phyloP scores from a whole-genome alignment of 2,329 filamentous ascomycete genomes.

The Pyrenochaeta sp. region DNA sequence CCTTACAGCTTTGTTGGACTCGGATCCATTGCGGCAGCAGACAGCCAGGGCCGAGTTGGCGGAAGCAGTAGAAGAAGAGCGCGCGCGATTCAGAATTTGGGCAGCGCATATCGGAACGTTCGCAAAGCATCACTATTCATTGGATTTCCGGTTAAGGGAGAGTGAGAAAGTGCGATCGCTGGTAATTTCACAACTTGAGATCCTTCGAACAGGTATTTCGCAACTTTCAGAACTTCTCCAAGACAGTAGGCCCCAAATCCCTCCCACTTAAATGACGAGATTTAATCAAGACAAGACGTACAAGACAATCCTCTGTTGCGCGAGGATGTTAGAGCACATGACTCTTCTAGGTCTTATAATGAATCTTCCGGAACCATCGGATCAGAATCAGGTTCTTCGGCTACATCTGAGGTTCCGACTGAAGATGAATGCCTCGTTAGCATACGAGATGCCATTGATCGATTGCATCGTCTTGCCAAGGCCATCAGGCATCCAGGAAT shows the following conservation, averaged over 20 bases:
- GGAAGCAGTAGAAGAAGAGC: not conserved
- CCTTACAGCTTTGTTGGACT: not conserved
- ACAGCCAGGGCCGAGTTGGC: not conserved
- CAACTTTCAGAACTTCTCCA: not conserved
- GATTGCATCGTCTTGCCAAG: not conserved
- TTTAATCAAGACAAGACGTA: not conserved
- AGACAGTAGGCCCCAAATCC: not conserved
- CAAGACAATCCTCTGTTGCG: no score
- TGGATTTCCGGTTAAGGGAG: not conserved
- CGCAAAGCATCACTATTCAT: not conserved
- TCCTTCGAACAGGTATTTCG: not conserved
- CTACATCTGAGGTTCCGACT: no score
- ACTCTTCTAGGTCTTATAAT: no score
- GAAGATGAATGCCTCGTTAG: not conserved
- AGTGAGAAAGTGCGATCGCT: not conserved
- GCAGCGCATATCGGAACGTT: not conserved
- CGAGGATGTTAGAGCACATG: no score
- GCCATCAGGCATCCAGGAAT: not conserved
- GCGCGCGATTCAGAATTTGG: not conserved
- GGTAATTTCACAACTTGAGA: not conserved
- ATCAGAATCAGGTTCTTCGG: no score
- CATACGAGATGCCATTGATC: not conserved
- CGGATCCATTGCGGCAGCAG: not conserved
- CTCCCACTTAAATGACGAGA: not conserved
- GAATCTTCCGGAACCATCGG: no score